Evolutionary conservation across 257 asterid species (phyloP).

Genomic region (Solanum acaule): DNA sequence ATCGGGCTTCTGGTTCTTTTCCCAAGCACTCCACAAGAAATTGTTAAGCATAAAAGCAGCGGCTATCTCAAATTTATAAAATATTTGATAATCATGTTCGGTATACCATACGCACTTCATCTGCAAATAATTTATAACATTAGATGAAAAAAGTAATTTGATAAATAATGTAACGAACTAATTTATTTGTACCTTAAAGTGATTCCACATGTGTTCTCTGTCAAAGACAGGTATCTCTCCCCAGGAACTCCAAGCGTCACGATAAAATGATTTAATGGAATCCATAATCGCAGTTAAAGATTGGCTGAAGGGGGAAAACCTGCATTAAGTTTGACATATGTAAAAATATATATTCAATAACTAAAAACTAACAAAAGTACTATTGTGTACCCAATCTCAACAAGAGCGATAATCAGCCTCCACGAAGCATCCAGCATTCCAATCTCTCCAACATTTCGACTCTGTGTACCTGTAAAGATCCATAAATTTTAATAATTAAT

Average conservation of each 20-base stretch:
- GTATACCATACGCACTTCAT: neutral
- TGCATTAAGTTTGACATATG: neutral
- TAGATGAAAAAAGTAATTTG: no score
- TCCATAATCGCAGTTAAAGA: neutral
- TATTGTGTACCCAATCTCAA: neutral
- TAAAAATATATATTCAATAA: neutral
- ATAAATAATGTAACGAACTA: neutral
- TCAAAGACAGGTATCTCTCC: neutral
- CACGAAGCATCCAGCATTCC: neutral
- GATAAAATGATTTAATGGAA: neutral
- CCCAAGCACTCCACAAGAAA: neutral
- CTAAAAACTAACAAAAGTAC: neutral
- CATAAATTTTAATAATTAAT: neutral
- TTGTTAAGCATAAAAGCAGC: neutral
- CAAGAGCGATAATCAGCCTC: neutral
- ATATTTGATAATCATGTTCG: neutral
- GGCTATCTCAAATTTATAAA: neutral
- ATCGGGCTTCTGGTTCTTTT: neutral
- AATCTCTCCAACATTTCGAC: neutral
- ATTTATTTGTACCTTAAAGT: neutral
- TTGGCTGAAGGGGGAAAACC: neutral
- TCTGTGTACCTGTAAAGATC: neutral
- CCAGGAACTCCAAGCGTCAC: neutral
- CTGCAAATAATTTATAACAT: neutral
- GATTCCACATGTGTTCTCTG: neutral